Base-by-base conservation (phyloP, 768 basidiomycete genomes). In the Mycena floridula region DNA sequence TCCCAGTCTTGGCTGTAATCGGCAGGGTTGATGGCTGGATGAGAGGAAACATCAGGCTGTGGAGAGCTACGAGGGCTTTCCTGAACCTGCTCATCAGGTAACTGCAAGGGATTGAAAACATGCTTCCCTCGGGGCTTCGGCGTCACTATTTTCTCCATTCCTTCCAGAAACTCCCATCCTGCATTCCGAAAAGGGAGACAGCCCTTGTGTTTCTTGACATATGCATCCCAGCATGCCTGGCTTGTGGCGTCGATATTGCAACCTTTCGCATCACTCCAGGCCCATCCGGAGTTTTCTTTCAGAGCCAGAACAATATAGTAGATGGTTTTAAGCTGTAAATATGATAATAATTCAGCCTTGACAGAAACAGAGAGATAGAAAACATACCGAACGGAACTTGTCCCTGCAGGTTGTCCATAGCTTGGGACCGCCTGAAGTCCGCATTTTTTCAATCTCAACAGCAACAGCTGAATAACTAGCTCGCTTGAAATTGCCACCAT, bases 401-500 rank as follows among this genome's bases (percentile, higher is more conserved):
- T 52, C 50, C 22, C 41, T n/a, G 37, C 23, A 47, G 9, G 21
- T 45, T 23, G 45, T 45, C 1, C 25, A 40, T 3, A 23, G 50
- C 45, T 59, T 59, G 6, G 20, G 24, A 27, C 40, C 39, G 8
- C 52, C 49, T 7, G 24, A 23, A 24, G 44, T 15, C 13, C n/a
- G 45, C 8, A 51, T 27, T 18, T 40, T 42, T 5, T 42, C 40
- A 16, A 57, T 18, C 21, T n/a, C 5, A 2, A 3, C 15, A 1
- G 38, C 26, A 16, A 51, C 56, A 36, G 16, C 3, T 30, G 49
- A 26, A 32, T 52, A 59, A 3, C 42, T 58, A 1, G 47, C n/a
- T 3, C 22, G 35, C 40, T 55, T 58, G 45, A 57, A 59, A 37
- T 47, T 59, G 1, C 47, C 47, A 22, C 57, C 50, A 46, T 61